Evolutionary conservation across 176 grass and related monocot species (phyloP).

Genomic region (sorghum (Sorghum bicolor)): DNA sequence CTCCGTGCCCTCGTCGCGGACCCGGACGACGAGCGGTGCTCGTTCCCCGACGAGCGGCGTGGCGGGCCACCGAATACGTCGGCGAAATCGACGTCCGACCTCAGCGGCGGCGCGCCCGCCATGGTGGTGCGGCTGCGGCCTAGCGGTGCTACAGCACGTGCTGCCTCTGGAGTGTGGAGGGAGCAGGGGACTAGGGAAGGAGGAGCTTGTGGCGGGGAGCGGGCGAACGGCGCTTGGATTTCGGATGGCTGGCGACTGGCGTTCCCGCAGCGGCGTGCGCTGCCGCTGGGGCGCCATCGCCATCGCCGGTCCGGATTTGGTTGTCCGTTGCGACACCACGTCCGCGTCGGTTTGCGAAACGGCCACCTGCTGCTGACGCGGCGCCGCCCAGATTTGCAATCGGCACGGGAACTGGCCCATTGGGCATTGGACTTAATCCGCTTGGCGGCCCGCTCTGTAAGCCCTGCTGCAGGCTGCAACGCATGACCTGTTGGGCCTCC

Average conservation of each 20-base stretch:
- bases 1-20: constrained; percentile 28
- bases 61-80: constrained; percentile 91
- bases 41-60: constrained; percentile 59
- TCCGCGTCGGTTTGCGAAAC: neutral
- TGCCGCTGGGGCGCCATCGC: neutral
- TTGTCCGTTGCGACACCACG: constrained; percentile 27
- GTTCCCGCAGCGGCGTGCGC: constrained; percentile 19
- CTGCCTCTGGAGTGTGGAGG: neutral
- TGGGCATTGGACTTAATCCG: neutral
- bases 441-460: neutral
- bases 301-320: neutral
- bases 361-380: neutral
- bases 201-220: constrained; percentile 40
- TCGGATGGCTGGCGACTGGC: constrained; percentile 26
- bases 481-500: neutral
- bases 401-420: neutral
- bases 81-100: constrained; percentile 60
- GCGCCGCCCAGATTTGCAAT: neutral
- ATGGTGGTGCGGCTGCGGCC: neutral
- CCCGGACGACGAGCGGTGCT: constrained; percentile 24
- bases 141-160: constrained; percentile 1
- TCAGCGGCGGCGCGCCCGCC: neutral
- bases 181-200: too few relatives aligned
- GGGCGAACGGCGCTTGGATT: constrained; percentile 22
- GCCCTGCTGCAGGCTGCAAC: neutral